phyloP scores from a whole-genome alignment of 2,329 filamentous ascomycete species.

The Aspergillus vadensis region DNA sequence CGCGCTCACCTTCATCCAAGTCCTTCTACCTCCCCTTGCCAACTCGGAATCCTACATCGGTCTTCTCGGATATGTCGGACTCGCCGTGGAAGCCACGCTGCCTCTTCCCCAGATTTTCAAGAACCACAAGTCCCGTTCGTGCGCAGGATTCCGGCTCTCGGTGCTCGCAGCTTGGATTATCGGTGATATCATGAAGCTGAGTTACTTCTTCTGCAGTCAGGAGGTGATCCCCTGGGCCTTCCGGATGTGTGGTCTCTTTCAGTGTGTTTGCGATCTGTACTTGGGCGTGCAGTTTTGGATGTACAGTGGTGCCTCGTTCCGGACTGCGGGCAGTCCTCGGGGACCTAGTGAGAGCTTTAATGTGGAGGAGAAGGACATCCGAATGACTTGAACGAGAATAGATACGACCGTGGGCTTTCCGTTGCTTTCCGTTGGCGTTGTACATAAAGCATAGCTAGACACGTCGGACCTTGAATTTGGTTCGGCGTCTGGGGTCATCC shows the following conservation, averaged over 20 bases:
- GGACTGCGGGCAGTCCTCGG: constrained; percentile 27
- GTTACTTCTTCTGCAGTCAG: constrained; percentile 50
- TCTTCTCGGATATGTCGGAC: constrained; percentile 48
- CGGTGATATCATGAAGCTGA: constrained; percentile 54
- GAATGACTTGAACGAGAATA: constrained; percentile 33
- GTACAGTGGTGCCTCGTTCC: constrained; percentile 40
- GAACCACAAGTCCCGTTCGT: constrained; percentile 51
- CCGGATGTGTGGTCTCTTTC: constrained; percentile 52
- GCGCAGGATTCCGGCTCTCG: constrained; percentile 52
- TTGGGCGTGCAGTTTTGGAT: constrained; percentile 52
- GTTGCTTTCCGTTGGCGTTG: constrained; percentile 4
- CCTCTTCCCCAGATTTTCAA: constrained; percentile 51
- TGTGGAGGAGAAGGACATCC: constrained; percentile 41
- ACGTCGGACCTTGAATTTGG: not conserved
- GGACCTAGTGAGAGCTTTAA: constrained; percentile 31
- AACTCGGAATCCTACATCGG: constrained; percentile 46
- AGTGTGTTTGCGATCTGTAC: constrained; percentile 51
- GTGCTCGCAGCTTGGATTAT: constrained; percentile 52
- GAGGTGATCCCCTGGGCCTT: constrained; percentile 52
- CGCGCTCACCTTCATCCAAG: constrained; percentile 54
- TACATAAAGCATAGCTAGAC: constrained; percentile 2
- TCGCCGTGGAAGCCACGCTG: constrained; percentile 51
- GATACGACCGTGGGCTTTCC: not conserved
- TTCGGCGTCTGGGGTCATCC: not conserved
- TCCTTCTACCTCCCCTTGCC: constrained; percentile 54